These are phyloP conservation scores for Penicillium longicatenatum DNA, from an alignment of 495 filamentous ascomycete species.

Conservation along the genomic window DNA sequence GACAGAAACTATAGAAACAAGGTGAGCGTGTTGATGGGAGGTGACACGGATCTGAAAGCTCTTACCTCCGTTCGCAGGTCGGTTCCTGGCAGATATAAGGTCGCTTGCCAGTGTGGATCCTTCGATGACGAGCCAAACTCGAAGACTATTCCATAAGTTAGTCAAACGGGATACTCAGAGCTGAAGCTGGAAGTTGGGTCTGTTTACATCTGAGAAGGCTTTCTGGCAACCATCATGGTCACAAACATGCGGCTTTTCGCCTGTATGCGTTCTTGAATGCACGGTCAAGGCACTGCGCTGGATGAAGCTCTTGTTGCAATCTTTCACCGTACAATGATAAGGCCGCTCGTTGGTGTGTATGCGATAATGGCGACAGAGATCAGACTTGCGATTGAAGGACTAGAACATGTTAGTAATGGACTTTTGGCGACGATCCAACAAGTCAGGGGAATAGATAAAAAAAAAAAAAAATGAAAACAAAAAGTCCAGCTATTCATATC, in stretches of 20 bases:
- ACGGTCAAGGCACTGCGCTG: slow-evolving; percentile 86
- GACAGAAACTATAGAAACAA: slow-evolving; percentile 66
- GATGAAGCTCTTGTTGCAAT: slow-evolving; percentile 87
- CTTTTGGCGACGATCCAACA: neutral
- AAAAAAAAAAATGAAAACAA: too few relatives aligned
- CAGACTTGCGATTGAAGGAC: slow-evolving; percentile 94
- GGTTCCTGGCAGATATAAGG: slow-evolving; percentile 81
- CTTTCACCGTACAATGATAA: slow-evolving; percentile 67
- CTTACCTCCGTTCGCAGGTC: slow-evolving; percentile 79
- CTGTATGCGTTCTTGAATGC: slow-evolving; percentile 83
- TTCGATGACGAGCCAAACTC: slow-evolving; percentile 80
- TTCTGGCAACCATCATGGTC: slow-evolving; percentile 79
- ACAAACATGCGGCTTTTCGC: slow-evolving; percentile 87
- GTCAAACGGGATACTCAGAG: neutral
- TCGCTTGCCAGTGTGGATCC: slow-evolving; percentile 83
- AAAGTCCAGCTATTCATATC: neutral
- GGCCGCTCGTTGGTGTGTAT: slow-evolving; percentile 92
- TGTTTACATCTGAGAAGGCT: slow-evolving; percentile 81
- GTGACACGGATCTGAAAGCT: neutral
- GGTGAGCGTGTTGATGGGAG: slow-evolving; percentile 1
- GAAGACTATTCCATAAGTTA: slow-evolving; percentile 62
- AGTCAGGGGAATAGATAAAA: neutral
- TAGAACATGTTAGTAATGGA: slow-evolving; percentile 32
- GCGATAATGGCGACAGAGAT: slow-evolving; percentile 82
- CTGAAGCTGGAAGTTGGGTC: neutral